phyloP scores from a whole-genome alignment of 352 stramenopile species.

The Phytophthora uliginosa region DNA sequence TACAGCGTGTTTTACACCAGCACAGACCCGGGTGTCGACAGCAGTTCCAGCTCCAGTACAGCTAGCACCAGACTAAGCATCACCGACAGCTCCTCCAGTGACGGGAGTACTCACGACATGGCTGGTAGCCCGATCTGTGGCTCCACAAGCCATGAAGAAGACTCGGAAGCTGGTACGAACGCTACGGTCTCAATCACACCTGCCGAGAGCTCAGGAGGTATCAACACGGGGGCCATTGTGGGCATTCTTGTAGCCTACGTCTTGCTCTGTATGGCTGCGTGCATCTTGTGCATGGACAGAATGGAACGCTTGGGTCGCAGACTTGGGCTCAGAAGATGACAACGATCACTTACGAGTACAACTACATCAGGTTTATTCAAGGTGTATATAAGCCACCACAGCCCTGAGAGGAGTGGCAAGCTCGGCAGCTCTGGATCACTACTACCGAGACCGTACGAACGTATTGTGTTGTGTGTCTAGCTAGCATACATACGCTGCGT shows the following conservation, averaged over 20 bases:
- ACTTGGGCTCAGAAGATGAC: constrained; percentile 19
- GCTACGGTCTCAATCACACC: constrained; percentile 9
- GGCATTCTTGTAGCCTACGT: constrained; percentile 29
- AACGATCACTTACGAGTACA: constrained; percentile 22
- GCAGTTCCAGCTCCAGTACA: constrained; percentile 1
- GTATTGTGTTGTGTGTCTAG: constrained; percentile 12
- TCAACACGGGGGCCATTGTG: constrained; percentile 32
- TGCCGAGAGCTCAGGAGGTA: constrained; percentile 6
- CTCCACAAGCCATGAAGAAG: constrained; percentile 5
- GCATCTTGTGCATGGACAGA: constrained; percentile 32
- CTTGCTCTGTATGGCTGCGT: constrained; percentile 21
- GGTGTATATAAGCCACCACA: constrained; percentile 30
- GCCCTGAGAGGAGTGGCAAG: constrained; percentile 18
- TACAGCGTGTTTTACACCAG: constrained; percentile 26
- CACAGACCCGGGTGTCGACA: neutral
- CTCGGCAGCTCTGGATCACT: constrained; percentile 6
- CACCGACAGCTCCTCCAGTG: neutral
- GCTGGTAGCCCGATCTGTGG: neutral
- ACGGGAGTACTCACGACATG: neutral
- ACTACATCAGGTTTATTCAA: constrained; percentile 43
- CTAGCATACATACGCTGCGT: constrained; percentile 19
- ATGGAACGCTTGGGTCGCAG: constrained; percentile 17
- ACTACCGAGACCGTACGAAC: constrained; percentile 30
- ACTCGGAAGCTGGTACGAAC: constrained; percentile 4
- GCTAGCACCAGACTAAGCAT: neutral